Conservation (phyloP, 208 protist genomes). For the Trypanosomatidae sp. region DNA sequence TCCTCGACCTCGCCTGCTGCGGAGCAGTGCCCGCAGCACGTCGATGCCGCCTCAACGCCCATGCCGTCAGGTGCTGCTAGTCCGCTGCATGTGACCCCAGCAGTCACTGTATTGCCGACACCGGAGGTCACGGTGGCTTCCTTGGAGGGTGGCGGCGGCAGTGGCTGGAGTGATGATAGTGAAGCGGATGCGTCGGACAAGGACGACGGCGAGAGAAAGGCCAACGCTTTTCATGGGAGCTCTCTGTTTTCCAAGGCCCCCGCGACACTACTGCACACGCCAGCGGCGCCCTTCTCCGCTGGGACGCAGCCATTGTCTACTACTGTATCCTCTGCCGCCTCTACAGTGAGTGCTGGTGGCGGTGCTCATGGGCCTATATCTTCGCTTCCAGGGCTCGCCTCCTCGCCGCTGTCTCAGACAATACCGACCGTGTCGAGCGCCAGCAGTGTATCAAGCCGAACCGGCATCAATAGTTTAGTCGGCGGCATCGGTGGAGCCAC, state of each 20-base stretch:
- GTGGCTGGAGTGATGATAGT: slow-evolving; percentile 21
- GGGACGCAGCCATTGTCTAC: neutral
- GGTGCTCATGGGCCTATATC: neutral
- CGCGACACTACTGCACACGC: neutral
- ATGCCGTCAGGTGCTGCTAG: neutral
- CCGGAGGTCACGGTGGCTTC: slow-evolving; percentile 1
- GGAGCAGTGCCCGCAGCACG: neutral
- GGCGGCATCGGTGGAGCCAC: neutral
- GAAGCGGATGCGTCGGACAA: neutral
- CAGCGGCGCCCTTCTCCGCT: slow-evolving; percentile 5
- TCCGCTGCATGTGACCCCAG: slow-evolving; percentile 1
- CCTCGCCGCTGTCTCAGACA: neutral
- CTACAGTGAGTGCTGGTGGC: neutral
- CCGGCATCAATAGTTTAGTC: neutral
- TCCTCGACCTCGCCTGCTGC: neutral
- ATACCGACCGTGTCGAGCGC: neutral
- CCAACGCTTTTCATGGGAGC: neutral
- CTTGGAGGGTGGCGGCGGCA: slow-evolving; percentile 8
- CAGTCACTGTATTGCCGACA: neutral
- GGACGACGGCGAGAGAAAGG: neutral
- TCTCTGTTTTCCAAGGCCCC: neutral
- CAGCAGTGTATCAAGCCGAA: neutral
- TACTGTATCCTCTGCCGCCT: neutral
- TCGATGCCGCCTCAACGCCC: neutral
- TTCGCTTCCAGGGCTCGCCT: neutral